Conservation (phyloP, 78 protist genomes). For the Dictyostelium intermedium region DNA sequence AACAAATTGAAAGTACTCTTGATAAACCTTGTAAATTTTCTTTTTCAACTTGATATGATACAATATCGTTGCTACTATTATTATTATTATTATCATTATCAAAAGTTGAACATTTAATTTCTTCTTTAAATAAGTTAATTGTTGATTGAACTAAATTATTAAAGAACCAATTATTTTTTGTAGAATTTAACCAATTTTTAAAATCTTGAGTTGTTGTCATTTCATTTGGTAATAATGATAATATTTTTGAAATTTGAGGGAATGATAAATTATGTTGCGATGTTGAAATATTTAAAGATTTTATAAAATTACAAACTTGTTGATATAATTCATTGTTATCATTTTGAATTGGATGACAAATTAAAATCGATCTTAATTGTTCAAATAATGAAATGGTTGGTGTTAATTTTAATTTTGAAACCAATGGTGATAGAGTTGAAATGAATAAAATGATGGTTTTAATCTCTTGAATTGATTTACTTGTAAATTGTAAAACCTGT, state of each 20-base stretch:
- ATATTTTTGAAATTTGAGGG: not conserved
- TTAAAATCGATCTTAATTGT: not conserved
- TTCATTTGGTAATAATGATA: slow-evolving; percentile 1
- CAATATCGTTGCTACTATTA: not conserved
- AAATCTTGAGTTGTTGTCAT: not conserved
- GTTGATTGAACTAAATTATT: not conserved
- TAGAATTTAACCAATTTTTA: not conserved
- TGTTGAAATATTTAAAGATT: not conserved
- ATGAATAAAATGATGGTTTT: slow-evolving; percentile 10
- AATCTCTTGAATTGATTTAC: not conserved
- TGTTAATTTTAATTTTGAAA: not conserved
- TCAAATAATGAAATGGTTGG: not conserved
- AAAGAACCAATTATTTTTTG: not conserved
- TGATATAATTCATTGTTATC: slow-evolving; percentile 21
- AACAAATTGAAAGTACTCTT: slow-evolving; percentile 1
- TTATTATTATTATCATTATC: not conserved
- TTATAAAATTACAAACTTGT: not conserved
- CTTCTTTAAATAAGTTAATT: not conserved
- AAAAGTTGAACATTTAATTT: too few relatives aligned
- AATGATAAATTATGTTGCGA: not conserved
- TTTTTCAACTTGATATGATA: not conserved
- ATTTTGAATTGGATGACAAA: slow-evolving; percentile 14
- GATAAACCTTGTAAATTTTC: not conserved
- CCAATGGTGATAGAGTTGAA: not conserved
- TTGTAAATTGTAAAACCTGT: not conserved